Base-by-base conservation (phyloP, 306 rosid genomes). In the Echinosophora koreensis region DNA sequence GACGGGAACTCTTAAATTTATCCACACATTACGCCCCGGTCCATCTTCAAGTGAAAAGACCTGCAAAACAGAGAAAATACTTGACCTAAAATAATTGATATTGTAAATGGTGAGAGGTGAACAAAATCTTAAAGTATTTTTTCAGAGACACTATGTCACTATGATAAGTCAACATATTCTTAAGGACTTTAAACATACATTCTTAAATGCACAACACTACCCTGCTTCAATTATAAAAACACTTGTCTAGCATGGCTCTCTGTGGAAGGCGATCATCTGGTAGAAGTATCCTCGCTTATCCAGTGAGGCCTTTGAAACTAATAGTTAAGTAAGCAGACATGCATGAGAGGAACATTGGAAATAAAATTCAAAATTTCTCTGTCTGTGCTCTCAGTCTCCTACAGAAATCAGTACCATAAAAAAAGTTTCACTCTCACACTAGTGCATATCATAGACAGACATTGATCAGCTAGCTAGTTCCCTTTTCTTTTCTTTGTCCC, bases 1-100 rank as follows among this genome's bases (percentile, higher is more conserved):
- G n/a, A 91, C 76, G 3, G 89, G 88, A 80, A 88, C 87, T 79
- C 90, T 90, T 75, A 90, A 79, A 69, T 78, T 86, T 80, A 66
- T 88, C 99, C 99, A 96, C 70, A 77, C 82, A 67, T 69, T 80
- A 77, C 30, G 89, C 66, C 74, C 89, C 47, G 96, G 94, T 30
- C 99, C 99, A 86, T 85, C 94, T 86, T 77, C 85, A 69, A 91
- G 94, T 17, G 99, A 88, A 86, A 87, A 89, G 69, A 93, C 96
- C 99, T 96, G 91, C 83, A 70, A 69, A 82, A 66, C 44, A 70
- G 62, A 61, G 18, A 52, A 55, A 78, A 44, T 60, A 74, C 12
- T 54, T 46, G 62, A 12, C 69, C 74, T 28, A 79, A 55, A 28
- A 35, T 37, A 14, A 63, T 9, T 37, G 47, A 39, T 10, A 0